Conservation (phyloP, 2,329 filamentous ascomycete species). For the Arachnomyces sp. region DNA sequence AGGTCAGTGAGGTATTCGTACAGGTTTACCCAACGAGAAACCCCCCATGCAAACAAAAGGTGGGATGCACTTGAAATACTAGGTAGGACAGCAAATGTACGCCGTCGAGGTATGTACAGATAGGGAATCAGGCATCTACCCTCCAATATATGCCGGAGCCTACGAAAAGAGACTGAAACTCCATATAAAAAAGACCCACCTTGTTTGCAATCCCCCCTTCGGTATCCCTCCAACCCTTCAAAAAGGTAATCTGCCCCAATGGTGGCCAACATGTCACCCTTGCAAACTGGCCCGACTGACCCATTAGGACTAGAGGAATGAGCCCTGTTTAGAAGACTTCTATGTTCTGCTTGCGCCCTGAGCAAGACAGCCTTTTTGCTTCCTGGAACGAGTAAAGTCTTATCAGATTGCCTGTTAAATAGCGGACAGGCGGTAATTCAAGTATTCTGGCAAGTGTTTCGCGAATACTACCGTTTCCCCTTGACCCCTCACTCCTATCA, state of each 20-base stretch:
- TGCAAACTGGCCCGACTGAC: conserved; percentile 46
- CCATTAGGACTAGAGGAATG: conserved; percentile 33
- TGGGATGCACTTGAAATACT: neutral
- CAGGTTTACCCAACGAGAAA: too few species aligned
- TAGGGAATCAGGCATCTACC: neutral
- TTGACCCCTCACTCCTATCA: too few species aligned
- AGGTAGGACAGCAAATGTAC: neutral
- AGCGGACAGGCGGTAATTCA: too few species aligned
- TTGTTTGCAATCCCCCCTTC: conserved; percentile 14
- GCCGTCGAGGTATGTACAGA: too few species aligned
- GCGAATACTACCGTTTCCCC: too few species aligned
- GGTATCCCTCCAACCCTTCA: conserved; percentile 32
- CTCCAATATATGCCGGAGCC: neutral
- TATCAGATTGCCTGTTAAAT: too few species aligned
- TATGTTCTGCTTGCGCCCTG: neutral
- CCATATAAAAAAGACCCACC: conserved; percentile 14
- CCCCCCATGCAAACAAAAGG: too few species aligned
- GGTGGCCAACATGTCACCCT: conserved; percentile 59
- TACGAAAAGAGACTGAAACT: neutral
- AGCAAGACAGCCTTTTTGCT: neutral
- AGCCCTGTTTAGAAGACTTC: conserved; percentile 25
- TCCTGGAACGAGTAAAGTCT: too few species aligned
- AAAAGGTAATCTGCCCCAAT: conserved; percentile 62
- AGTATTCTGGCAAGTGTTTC: too few species aligned
- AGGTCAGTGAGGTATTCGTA: conserved; percentile 15